phyloP scores from a whole-genome alignment of 1,139 yeast genomes.

The Lodderomyces oxycetoniae region DNA sequence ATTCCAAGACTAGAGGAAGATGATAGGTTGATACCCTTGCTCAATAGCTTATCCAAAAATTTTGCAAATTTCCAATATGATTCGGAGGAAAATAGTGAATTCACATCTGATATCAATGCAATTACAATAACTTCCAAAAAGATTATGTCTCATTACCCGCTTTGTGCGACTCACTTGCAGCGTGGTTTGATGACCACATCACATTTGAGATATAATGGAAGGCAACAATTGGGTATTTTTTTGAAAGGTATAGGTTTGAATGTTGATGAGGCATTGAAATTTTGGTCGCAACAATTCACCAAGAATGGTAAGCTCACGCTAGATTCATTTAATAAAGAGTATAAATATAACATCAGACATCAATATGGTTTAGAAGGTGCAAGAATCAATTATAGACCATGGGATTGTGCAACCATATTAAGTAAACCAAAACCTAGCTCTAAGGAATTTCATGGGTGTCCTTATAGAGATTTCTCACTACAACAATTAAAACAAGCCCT shows the following conservation, averaged over 20 bases:
- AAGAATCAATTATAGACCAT: slow-evolving; percentile 77
- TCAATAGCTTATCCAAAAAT: slow-evolving; percentile 73
- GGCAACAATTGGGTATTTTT: slow-evolving; percentile 82
- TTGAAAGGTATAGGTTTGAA: slow-evolving; percentile 84
- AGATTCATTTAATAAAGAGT: slow-evolving; percentile 83
- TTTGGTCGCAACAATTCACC: slow-evolving; percentile 77
- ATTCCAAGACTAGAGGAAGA: slow-evolving; percentile 89
- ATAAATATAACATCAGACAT: slow-evolving; percentile 82
- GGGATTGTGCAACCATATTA: slow-evolving; percentile 76
- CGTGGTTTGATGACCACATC: slow-evolving; percentile 52
- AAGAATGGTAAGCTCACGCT: slow-evolving; percentile 45
- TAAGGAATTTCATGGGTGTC: slow-evolving; percentile 86
- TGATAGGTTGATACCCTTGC: slow-evolving; percentile 78
- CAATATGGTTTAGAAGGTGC: slow-evolving; percentile 90
- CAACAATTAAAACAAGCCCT: slow-evolving; percentile 58
- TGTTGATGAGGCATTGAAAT: slow-evolving; percentile 81
- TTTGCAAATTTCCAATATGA: slow-evolving; percentile 58
- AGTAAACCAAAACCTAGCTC: slow-evolving; percentile 68
- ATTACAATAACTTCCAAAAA: slow-evolving; percentile 53
- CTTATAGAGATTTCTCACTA: slow-evolving; percentile 69
- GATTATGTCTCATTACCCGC: slow-evolving; percentile 66
- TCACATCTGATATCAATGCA: slow-evolving; percentile 56
- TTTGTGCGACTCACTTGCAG: slow-evolving; percentile 74
- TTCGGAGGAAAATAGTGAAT: slow-evolving; percentile 26
- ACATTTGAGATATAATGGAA: slow-evolving; percentile 76